Conservation (phyloP, 2,329 filamentous ascomycete species). For the Beauveria sp. region DNA sequence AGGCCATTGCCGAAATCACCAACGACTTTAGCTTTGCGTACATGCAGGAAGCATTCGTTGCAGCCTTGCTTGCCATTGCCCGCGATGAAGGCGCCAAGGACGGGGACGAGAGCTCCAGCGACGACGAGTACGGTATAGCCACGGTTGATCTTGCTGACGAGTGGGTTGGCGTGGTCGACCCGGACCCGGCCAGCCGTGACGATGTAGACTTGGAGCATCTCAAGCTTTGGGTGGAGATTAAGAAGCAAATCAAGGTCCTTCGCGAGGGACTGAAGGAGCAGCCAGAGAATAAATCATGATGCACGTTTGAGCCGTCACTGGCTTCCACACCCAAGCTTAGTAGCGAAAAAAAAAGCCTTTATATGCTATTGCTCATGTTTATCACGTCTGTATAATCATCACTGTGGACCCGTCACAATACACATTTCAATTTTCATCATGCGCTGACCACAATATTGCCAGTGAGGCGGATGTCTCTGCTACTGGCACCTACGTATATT, state of each 20-base stretch:
- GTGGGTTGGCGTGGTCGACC: conserved; percentile 27
- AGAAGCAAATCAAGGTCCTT: conserved; percentile 54
- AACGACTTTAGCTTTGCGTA: conserved; percentile 62
- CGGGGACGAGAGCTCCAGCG: conserved; percentile 18
- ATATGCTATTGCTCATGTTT: neutral
- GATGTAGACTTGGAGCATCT: conserved; percentile 40
- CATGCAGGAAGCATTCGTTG: conserved; percentile 62
- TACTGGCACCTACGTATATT: conserved; percentile 39
- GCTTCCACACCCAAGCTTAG: neutral
- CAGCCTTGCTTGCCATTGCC: conserved; percentile 52
- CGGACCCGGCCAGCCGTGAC: conserved; percentile 17
- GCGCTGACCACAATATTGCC: conserved; percentile 4
- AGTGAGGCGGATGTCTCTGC: conserved; percentile 28
- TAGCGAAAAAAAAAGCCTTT: neutral
- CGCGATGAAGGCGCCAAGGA: conserved; percentile 16
- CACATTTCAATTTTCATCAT: neutral
- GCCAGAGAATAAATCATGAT: neutral
- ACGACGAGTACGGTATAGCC: conserved; percentile 20
- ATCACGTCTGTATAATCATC: neutral
- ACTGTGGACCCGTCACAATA: neutral
- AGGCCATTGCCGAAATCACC: conserved; percentile 54
- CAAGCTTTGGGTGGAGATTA: conserved; percentile 52
- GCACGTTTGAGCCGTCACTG: neutral
- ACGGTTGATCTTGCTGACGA: conserved; percentile 27
- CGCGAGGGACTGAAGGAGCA: conserved; percentile 48